These are phyloP conservation scores for Magnolia sinica DNA, from an alignment of 164 flowering plant genomes.

Conservation along the genomic window DNA sequence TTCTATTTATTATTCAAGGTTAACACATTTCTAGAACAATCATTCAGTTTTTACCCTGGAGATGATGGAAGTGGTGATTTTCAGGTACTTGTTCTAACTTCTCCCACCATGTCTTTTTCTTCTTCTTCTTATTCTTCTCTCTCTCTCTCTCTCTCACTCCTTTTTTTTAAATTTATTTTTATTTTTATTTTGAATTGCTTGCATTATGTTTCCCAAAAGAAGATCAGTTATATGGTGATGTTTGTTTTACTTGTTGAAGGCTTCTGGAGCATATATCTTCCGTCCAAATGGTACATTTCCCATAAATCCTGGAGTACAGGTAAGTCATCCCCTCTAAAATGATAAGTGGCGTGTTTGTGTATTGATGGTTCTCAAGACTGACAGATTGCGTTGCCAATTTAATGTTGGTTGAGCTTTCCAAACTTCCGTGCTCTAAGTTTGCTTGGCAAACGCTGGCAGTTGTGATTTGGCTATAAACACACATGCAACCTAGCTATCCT, in stretches of 20 bases:
- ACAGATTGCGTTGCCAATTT: not conserved
- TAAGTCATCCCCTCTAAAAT: slow-evolving; percentile 11
- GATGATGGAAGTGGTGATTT: slow-evolving; percentile 69
- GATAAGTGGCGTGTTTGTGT: too few relatives aligned
- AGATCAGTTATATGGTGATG: slow-evolving; percentile 9
- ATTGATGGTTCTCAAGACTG: too few relatives aligned
- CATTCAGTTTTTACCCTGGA: slow-evolving; percentile 65
- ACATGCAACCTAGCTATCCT: not conserved
- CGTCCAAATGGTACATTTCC: slow-evolving; percentile 82
- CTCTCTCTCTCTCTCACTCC: too few relatives aligned
- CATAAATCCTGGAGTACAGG: slow-evolving; percentile 55
- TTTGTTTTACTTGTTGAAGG: slow-evolving; percentile 40
- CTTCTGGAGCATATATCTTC: slow-evolving; percentile 94
- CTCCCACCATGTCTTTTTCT: not conserved
- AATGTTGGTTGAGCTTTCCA: not conserved
- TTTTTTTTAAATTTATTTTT: not conserved
- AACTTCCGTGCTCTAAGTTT: not conserved
- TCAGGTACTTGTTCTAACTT: slow-evolving; percentile 46
- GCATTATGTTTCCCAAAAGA: not conserved
- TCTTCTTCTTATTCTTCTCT: too few relatives aligned
- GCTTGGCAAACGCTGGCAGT: not conserved
- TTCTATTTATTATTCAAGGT: slow-evolving; percentile 39
- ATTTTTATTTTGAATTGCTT: not conserved
- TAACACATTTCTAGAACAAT: slow-evolving; percentile 44
- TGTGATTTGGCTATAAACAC: not conserved